These are phyloP conservation scores for Colletotrichum tofieldiae DNA, from an alignment of 2,329 filamentous ascomycete species.

Conservation along the genomic window DNA sequence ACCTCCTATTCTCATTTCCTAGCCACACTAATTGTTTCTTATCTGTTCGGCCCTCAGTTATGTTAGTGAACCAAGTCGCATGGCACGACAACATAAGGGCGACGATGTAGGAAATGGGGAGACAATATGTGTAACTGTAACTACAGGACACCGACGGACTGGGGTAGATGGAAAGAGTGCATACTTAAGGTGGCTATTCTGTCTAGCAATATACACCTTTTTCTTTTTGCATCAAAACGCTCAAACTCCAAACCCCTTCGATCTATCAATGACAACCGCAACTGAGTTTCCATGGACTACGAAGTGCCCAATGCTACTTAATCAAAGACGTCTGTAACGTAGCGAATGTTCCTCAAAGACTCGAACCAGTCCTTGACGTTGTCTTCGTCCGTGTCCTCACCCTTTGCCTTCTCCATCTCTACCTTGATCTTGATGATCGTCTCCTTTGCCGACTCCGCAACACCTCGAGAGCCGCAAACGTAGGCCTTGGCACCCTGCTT, in stretches of 20 bases:
- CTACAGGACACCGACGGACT: no score
- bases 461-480: slow-evolving; percentile 70
- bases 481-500: slow-evolving; percentile 66
- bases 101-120: no score
- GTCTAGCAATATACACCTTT: not conserved
- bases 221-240: not conserved
- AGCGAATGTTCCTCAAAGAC: slow-evolving; percentile 67
- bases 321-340: slow-evolving; percentile 76
- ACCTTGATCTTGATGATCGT: slow-evolving; percentile 46
- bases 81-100: no score
- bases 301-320: slow-evolving; percentile 45
- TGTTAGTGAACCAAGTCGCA: no score
- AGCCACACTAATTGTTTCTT: no score
- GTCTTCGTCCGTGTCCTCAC: slow-evolving; percentile 55
- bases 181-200: not conserved
- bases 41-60: no score
- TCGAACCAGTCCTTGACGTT: slow-evolving; percentile 65
- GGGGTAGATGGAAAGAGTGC: no score
- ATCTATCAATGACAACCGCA: not conserved
- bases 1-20: no score
- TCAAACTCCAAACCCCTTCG: not conserved
- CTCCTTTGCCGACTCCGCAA: slow-evolving; percentile 60
- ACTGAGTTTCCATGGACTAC: not conserved
- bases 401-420: slow-evolving; percentile 49
- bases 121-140: no score